Percentiles rank a stretch among this genome's conserved stretches.
These are phyloP conservation scores for Eremothecium gossypii DNA, from an alignment of 1,139 yeast genomes.

Conservation along the genomic window DNA sequence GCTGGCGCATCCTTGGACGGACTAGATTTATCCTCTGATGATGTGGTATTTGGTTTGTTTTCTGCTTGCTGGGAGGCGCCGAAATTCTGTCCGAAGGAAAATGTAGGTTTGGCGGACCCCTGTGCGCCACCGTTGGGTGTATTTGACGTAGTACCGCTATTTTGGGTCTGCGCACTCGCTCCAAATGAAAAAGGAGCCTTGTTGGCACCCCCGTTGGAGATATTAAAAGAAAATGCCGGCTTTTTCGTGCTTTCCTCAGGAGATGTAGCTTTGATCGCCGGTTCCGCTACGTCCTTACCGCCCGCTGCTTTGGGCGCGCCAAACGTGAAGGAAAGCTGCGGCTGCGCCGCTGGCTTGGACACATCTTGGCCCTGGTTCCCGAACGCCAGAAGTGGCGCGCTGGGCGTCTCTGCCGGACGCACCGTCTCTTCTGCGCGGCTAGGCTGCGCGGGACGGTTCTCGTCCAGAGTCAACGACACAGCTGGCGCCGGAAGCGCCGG, in stretches of 20 bases:
- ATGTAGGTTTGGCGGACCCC: not conserved
- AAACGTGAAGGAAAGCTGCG: not conserved
- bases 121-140: not conserved
- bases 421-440: no score
- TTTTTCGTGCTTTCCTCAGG: not conserved
- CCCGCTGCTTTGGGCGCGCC: not conserved
- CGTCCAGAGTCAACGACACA: no score
- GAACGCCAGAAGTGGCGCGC: not conserved
- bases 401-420: not conserved
- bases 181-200: constrained; percentile 1
- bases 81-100: not conserved
- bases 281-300: no score
- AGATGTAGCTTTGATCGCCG: not conserved
- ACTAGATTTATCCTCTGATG: no score
- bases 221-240: constrained; percentile 2
- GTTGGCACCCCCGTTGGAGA: not conserved
- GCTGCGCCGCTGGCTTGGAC: not conserved
- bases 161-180: not conserved
- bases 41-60: no score
- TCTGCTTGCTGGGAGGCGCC: not conserved
- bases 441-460: no score
- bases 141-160: no score
- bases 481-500: no score
- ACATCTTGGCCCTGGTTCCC: not conserved
- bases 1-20: no score